Conservation (phyloP, 257 asterid species). For the Solanum stenotomum region DNA sequence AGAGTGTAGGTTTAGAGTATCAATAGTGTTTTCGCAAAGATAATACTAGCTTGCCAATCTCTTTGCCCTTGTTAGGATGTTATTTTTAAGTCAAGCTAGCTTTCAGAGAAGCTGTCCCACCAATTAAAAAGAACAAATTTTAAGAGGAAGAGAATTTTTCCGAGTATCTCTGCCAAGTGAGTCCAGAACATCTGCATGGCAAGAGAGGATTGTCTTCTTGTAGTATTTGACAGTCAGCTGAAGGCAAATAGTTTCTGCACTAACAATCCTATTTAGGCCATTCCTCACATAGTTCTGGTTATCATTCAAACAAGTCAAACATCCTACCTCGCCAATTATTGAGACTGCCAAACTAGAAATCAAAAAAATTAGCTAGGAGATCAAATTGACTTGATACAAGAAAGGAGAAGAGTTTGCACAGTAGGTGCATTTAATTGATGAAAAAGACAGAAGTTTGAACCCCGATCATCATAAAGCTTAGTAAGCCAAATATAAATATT, state of each 20-base stretch:
- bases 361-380: not conserved
- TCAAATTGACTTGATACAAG: not conserved
- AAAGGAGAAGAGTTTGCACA: not conserved
- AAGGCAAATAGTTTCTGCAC: not conserved
- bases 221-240: not conserved
- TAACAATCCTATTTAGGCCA: not conserved
- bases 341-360: not conserved
- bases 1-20: not conserved
- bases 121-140: not conserved
- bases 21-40: too few relatives aligned
- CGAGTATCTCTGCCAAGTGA: not conserved
- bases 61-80: not conserved
- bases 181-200: not conserved
- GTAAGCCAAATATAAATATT: not conserved
- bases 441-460: not conserved
- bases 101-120: not conserved
- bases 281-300: not conserved
- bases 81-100: not conserved
- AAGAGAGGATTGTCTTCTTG: not conserved
- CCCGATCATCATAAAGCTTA: not conserved
- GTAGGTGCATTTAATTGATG: not conserved
- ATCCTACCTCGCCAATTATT: not conserved
- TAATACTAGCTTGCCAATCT: not conserved
- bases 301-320: not conserved
- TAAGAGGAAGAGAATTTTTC: not conserved